phyloP scores from a whole-genome alignment of 805 yeast genomes.

The Pichia exigua region DNA sequence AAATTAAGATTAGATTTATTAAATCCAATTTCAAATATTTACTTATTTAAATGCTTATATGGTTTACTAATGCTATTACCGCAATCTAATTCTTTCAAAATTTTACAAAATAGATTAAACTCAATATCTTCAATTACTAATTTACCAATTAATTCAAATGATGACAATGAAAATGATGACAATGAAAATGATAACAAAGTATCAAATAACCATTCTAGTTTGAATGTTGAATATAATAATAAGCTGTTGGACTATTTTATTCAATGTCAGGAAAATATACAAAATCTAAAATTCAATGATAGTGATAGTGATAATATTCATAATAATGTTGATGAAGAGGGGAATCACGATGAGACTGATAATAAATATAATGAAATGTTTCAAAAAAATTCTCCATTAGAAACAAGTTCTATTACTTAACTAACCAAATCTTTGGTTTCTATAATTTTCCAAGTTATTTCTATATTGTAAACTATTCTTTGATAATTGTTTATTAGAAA shows the following conservation, averaged over 20 bases:
- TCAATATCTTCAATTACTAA: conserved; percentile 39
- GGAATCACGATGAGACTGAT: not conserved
- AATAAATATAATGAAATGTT: conserved; percentile 9
- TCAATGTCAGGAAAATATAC: conserved; percentile 35
- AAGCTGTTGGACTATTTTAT: conserved; percentile 39
- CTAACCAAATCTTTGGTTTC: conserved; percentile 27
- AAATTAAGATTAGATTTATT: conserved; percentile 79
- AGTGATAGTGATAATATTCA: conserved; percentile 2
- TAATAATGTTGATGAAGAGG: not conserved
- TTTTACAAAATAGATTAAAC: conserved; percentile 66
- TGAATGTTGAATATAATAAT: not conserved
- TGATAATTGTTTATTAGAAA: conserved; percentile 27
- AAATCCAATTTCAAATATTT: conserved; percentile 78
- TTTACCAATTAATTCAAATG: conserved; percentile 19
- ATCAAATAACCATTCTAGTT: conserved; percentile 9
- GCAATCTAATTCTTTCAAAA: conserved; percentile 84
- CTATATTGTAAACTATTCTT: conserved; percentile 48
- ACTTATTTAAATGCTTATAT: conserved; percentile 76
- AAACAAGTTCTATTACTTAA: conserved; percentile 11
- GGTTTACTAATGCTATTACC: conserved; percentile 92
- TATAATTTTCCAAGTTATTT: conserved; percentile 71
- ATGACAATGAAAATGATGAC: conserved; percentile 13
- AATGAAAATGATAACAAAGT: conserved; percentile 16
- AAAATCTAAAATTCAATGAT: conserved; percentile 11
- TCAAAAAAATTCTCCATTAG: conserved; percentile 11